phyloP scores from a whole-genome alignment of 257 asterid species.

The Przewalskia tangutica region DNA sequence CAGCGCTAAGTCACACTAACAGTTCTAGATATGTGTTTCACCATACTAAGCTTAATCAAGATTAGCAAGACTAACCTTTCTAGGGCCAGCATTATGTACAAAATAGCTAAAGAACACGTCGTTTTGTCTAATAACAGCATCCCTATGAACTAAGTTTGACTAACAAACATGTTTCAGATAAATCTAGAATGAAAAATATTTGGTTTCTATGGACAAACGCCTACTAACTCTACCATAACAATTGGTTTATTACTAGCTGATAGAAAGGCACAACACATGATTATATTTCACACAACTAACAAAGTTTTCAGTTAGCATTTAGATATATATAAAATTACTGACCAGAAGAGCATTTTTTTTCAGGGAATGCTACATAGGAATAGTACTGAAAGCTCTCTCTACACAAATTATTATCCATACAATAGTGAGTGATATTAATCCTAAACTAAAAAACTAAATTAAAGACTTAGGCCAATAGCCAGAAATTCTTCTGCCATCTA shows the following conservation, averaged over 20 bases:
- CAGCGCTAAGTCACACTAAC: background rate
- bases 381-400: slow-evolving; percentile 8
- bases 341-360: background rate
- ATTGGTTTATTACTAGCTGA: background rate
- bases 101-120: background rate
- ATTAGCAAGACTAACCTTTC: background rate
- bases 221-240: background rate
- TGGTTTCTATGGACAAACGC: no score
- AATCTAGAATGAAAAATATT: no score
- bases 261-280: background rate
- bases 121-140: background rate
- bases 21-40: background rate
- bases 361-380: background rate
- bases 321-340: background rate
- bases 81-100: background rate
- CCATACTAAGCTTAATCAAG: background rate
- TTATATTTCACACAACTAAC: background rate
- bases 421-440: background rate
- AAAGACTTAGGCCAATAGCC: slow-evolving; percentile 69
- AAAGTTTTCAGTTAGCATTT: background rate
- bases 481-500: slow-evolving; percentile 90
- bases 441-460: slow-evolving; percentile 8
- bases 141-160: background rate
- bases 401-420: slow-evolving; percentile 7
- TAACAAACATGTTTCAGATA: background rate